Base-by-base conservation (phyloP, 495 filamentous ascomycete species). In the Aspergillus cavernicola region DNA sequence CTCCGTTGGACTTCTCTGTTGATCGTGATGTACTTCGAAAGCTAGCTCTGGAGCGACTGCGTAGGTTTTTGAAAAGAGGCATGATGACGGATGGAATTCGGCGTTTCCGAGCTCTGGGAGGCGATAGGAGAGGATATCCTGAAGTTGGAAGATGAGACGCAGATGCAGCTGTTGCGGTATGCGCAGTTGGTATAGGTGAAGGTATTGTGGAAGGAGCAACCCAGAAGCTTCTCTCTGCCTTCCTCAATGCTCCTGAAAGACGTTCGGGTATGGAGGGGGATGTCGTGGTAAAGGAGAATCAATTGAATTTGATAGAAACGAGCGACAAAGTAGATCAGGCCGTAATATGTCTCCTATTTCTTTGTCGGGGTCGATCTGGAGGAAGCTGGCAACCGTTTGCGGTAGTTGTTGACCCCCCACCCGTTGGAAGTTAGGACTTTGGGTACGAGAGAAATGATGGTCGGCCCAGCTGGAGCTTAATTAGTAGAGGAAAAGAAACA, bases 31-130 rank as follows among this genome's bases (percentile, higher is more conserved):
- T 29, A 22, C 44, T 47, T 47, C 52, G 52, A 22, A 88, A 81
- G 72, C 76, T 85, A 48, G 85, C 79, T 63, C 76, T 84, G 58
- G 87, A 87, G 51, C 83, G 83, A 59, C 89, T 81, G 57, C 88
- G 85, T 43, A 95, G 69, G 56, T 88, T 81, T 65, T 85, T 90
- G 68, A 95, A 78, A 65, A 95, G 90, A 35, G 86, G 69, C 78
- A 81, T 81, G 50, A 33, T 59, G 56, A 33, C n/a, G 18, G 18
- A 20, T 9, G 39, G 28, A 42, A 4, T 6, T 23, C 15, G 36
- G 22, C 3, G 9, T 10, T 20, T 9, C 18, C 15, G 26, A 7
- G 16, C n/a, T n/a, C 16, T 23, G 2, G 10, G 19, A 23, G 15
- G 31, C 31, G 44, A 47, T 15, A 19, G n/a, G 16, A 37, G 11